Conservation (phyloP, 805 yeast genomes). For the Hanseniaspora lindneri region DNA sequence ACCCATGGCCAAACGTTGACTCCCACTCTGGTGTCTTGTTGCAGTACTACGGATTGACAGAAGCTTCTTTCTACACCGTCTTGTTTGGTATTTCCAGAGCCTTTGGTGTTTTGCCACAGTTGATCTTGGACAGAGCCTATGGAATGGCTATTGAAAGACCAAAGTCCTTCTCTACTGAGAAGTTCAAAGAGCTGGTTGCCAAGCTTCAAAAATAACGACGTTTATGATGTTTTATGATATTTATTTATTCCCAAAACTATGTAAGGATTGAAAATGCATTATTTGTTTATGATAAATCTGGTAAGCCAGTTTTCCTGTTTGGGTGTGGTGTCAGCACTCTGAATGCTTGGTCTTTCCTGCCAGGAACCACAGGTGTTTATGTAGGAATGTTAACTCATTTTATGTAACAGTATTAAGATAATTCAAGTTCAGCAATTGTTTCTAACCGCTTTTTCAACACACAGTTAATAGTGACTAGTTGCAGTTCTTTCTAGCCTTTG, state of each 20-base stretch:
- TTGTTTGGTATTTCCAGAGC: slow-evolving; percentile 81
- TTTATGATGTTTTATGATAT: not conserved
- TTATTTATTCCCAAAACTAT: not conserved
- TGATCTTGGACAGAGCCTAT: slow-evolving; percentile 71
- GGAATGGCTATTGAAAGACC: slow-evolving; percentile 82
- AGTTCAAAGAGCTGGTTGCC: slow-evolving; percentile 66
- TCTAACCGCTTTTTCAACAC: no score
- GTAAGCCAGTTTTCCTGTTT: no score
- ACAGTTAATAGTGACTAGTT: no score
- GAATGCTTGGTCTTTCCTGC: no score
- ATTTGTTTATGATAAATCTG: not conserved
- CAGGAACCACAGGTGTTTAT: no score
- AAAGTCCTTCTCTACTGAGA: slow-evolving; percentile 87
- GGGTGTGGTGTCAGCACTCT: no score
- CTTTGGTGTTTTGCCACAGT: slow-evolving; percentile 73
- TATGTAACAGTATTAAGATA: no score
- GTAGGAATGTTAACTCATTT: no score
- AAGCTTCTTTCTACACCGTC: slow-evolving; percentile 74
- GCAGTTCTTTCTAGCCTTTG: no score
- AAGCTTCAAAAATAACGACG: slow-evolving; percentile 6
- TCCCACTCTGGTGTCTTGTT: slow-evolving; percentile 76
- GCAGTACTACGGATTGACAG: slow-evolving; percentile 76
- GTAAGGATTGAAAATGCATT: not conserved
- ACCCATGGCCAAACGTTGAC: slow-evolving; percentile 89
- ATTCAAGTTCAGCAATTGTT: no score